phyloP scores from a whole-genome alignment of 1,139 yeast species.

The Geotrichum candidum region DNA sequence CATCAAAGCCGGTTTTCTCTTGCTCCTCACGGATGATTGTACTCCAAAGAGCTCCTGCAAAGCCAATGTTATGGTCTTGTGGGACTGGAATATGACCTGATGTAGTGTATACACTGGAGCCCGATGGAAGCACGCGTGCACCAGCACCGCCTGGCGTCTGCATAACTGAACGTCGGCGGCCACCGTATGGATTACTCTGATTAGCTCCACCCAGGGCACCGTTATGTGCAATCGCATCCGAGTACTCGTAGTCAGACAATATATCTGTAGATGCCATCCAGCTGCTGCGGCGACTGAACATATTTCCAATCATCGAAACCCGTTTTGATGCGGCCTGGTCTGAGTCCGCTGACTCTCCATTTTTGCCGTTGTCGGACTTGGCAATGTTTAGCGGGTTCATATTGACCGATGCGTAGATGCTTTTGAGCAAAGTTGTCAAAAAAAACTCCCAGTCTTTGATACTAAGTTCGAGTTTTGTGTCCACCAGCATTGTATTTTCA shows the following conservation, averaged over 20 bases:
- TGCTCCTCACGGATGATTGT: slow-evolving; percentile 31
- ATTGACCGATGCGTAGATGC: slow-evolving; percentile 30
- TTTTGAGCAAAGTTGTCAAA: slow-evolving; percentile 25
- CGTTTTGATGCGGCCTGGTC: not conserved
- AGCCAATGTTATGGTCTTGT: slow-evolving; percentile 28
- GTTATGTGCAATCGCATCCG: slow-evolving; percentile 22
- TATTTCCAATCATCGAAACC: not conserved
- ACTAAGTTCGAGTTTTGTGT: slow-evolving; percentile 6
- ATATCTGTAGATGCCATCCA: slow-evolving; percentile 23
- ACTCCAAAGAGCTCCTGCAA: slow-evolving; percentile 31
- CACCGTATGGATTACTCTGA: not conserved
- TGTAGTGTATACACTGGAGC: slow-evolving; percentile 18
- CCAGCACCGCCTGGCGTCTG: slow-evolving; percentile 1
- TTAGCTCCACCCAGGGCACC: not conserved
- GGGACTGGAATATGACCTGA: slow-evolving; percentile 15
- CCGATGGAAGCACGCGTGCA: slow-evolving; percentile 12
- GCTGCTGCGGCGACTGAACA: slow-evolving; percentile 21
- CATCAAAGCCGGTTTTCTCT: slow-evolving; percentile 1
- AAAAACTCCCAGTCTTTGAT: slow-evolving; percentile 28
- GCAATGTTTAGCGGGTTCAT: slow-evolving; percentile 28
- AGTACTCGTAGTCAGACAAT: slow-evolving; percentile 27
- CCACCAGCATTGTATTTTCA: slow-evolving; percentile 18
- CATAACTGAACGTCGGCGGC: slow-evolving; percentile 2
- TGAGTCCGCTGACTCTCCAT: not conserved
- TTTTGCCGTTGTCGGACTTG: not conserved